A percentile compares a stretch with the other conserved stretches of the same genome.
Conservation (phyloP, 768 basidiomycete genomes). For the Chiua virens region DNA sequence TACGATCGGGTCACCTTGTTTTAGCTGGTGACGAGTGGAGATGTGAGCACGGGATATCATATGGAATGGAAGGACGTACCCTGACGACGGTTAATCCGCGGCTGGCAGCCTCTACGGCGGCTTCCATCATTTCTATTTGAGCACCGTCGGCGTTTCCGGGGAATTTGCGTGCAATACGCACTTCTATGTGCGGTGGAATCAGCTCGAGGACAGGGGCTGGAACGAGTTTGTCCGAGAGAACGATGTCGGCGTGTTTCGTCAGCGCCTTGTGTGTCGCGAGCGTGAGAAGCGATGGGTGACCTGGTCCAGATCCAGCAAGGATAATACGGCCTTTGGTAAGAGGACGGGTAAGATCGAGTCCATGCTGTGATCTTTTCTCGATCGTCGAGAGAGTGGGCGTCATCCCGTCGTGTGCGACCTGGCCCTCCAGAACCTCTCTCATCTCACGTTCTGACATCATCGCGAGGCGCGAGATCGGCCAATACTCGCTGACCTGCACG, state of each 20-base stretch:
- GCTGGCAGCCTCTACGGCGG: conserved; percentile 79
- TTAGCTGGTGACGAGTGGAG: conserved; percentile 53
- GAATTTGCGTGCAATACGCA: conserved; percentile 94
- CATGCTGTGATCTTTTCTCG: conserved; percentile 36
- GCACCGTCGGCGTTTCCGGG: conserved; percentile 96
- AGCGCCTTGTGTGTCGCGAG: conserved; percentile 80
- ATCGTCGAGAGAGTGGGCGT: conserved; percentile 26
- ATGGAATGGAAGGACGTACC: conserved; percentile 41
- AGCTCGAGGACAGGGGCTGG: conserved; percentile 83
- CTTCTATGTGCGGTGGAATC: conserved; percentile 68
- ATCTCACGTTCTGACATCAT: conserved; percentile 67
- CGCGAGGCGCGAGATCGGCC: conserved; percentile 79
- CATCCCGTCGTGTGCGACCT: conserved; percentile 12
- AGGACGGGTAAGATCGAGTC: conserved; percentile 16
- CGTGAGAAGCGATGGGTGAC: conserved; percentile 91
- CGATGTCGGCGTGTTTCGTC: conserved; percentile 77
- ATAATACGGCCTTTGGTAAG: conserved; percentile 65
- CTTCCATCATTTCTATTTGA: conserved; percentile 92
- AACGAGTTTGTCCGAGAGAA: conserved; percentile 96
- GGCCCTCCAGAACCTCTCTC: conserved; percentile 54
- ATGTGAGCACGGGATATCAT: background rate
- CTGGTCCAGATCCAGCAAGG: conserved; percentile 93
- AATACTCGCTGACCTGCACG: conserved; percentile 95
- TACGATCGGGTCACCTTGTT: conserved; percentile 96
- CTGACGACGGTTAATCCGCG: conserved; percentile 85